Percentiles rank a stretch among this genome's conserved stretches.
Evolutionary conservation across 805 yeast genomes (phyloP).

Genomic region (Yueomyces sinensis): DNA sequence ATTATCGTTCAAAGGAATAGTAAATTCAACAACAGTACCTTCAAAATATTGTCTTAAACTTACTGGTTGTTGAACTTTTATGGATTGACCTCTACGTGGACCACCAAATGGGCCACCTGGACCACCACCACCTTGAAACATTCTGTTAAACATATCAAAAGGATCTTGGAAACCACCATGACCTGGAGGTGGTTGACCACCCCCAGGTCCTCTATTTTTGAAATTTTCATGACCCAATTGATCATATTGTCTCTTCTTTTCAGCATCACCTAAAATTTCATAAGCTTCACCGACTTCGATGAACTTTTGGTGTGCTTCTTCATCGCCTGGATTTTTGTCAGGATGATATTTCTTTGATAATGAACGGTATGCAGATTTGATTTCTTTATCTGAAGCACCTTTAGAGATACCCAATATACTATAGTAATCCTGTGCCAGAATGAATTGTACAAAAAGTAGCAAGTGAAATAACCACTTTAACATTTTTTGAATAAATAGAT

Average conservation of each 20-base stretch:
- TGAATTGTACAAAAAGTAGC: slow-evolving; percentile 2
- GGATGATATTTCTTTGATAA: slow-evolving; percentile 85
- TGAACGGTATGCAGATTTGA: slow-evolving; percentile 73
- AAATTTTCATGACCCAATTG: slow-evolving; percentile 66
- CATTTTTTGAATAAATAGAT: too few relatives aligned
- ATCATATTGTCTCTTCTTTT: slow-evolving; percentile 59
- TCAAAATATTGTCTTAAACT: slow-evolving; percentile 52
- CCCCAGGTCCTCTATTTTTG: slow-evolving; percentile 37
- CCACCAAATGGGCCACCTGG: slow-evolving; percentile 37
- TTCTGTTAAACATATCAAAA: slow-evolving; percentile 24
- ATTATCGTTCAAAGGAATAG: slow-evolving; percentile 53
- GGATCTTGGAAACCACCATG: slow-evolving; percentile 27
- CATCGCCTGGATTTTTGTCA: slow-evolving; percentile 78
- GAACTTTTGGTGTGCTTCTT: slow-evolving; percentile 73
- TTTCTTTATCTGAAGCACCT: slow-evolving; percentile 64
- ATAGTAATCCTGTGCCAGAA: slow-evolving; percentile 35
- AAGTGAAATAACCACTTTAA: not conserved
- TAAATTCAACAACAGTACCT: slow-evolving; percentile 53
- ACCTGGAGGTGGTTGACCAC: slow-evolving; percentile 29
- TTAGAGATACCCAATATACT: slow-evolving; percentile 54
- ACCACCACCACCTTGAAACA: slow-evolving; percentile 22
- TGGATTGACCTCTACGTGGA: slow-evolving; percentile 41
- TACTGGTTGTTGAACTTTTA: slow-evolving; percentile 41
- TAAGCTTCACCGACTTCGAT: slow-evolving; percentile 90
- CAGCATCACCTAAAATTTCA: slow-evolving; percentile 63